Percentiles rank a stretch among this genome's conserved stretches.
Conservation (phyloP, 2,329 filamentous ascomycete species). For the Monilinia vaccinii-corymbosi region DNA sequence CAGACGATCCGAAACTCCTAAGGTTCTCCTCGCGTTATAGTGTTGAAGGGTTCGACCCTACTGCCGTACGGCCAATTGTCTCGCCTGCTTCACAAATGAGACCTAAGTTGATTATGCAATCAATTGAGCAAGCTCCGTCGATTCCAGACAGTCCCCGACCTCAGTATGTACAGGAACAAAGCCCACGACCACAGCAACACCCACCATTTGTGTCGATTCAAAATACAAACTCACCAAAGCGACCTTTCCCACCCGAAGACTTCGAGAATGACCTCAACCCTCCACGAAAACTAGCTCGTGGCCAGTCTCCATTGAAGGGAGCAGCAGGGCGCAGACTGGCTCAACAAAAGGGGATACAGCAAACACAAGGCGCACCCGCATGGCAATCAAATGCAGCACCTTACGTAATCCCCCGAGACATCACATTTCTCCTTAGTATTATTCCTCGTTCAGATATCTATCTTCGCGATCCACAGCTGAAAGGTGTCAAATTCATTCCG, state of each 20-base stretch:
- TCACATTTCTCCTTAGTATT: slow-evolving; percentile 51
- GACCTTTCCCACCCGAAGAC: slow-evolving; percentile 49
- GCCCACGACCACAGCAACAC: slow-evolving; percentile 27
- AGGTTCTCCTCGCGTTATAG: slow-evolving; percentile 72
- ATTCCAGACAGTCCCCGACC: slow-evolving; percentile 31
- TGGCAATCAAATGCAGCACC: slow-evolving; percentile 29
- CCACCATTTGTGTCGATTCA: slow-evolving; percentile 23
- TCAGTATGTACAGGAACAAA: slow-evolving; percentile 23
- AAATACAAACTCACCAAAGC: slow-evolving; percentile 32
- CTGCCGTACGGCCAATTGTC: slow-evolving; percentile 70
- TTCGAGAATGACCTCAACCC: slow-evolving; percentile 60
- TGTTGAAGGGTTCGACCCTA: slow-evolving; percentile 68
- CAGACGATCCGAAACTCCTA: slow-evolving; percentile 68
- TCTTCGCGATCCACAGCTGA: slow-evolving; percentile 40
- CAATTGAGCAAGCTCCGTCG: slow-evolving; percentile 43
- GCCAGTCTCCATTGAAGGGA: slow-evolving; percentile 88
- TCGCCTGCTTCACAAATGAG: slow-evolving; percentile 72
- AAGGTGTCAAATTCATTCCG: slow-evolving; percentile 49
- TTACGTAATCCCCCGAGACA: slow-evolving; percentile 62
- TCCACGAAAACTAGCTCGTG: slow-evolving; percentile 78
- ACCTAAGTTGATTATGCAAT: slow-evolving; percentile 48
- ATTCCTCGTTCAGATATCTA: slow-evolving; percentile 60
- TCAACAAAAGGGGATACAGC: slow-evolving; percentile 52
- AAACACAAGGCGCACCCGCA: slow-evolving; percentile 35
- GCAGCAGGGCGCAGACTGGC: slow-evolving; percentile 78